Base-by-base conservation (phyloP, 176 grass and related monocot species). In the Ensete ventricosum region DNA sequence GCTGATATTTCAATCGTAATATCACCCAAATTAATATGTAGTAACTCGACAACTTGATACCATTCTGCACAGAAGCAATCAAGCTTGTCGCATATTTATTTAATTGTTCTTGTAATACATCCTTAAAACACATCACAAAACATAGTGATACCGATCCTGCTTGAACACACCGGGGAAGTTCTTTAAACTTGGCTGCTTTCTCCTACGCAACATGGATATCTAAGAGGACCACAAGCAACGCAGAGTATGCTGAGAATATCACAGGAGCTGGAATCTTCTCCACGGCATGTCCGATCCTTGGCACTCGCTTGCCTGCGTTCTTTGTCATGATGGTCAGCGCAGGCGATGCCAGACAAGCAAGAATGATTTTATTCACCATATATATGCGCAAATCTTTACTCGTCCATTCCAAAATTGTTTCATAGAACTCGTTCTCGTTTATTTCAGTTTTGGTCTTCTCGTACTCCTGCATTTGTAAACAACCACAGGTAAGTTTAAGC, bases 221-320 rank as follows among this genome's bases (percentile, higher is more conserved):
- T 43, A 85, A 82, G 55, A 87, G 71, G 67, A 96, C 62, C 14
- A 96, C 19, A 11, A 96, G 71, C 14, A 84, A 89, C 23, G 83
- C 27, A 34, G 86, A 92, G 86, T 84, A 89, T 72, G 87, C 19
- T 48, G 78, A 14, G 80, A 83, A 81, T 53, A 96, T 27, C 3
- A 92, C 73, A 67, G 89, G 78, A 67, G 89, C 80, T 14, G 92
- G 89, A 70, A 91, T 87, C 84, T 84, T 89, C 26, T 92, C 86
- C 22, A 89, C 82, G 0, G 76, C 86, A 60, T 52, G 69, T 64
- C 82, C 58, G 13, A 96, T 57, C 69, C 53, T 62, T 2, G 92
- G 86, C 70, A 87, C 75, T 49, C 84, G 6, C 80, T 62, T 83
- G 16, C 54, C 89, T 27, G 80, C 86, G 62, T 71, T 81, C 80